Conservation (phyloP, 2,329 filamentous ascomycete species). For the Lachnellula cervina region DNA sequence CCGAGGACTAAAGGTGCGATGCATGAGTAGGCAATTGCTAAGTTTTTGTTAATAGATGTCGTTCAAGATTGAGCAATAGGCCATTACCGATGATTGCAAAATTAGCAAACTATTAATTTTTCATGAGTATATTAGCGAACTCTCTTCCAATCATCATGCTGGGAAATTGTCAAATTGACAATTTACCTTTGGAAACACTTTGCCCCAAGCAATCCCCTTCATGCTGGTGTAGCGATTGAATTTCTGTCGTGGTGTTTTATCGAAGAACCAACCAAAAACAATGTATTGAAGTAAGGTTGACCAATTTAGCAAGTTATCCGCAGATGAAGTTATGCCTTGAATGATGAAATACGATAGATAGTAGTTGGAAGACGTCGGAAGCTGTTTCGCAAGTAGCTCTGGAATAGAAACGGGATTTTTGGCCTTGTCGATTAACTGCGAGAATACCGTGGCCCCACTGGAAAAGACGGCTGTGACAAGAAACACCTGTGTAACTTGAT, state of each 20-base stretch:
- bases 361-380: background rate
- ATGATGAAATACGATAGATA: background rate
- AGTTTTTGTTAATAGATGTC: background rate
- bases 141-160: background rate
- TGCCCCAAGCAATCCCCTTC: background rate
- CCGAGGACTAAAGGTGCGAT: background rate
- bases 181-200: background rate
- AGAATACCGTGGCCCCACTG: background rate
- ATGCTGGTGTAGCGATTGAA: background rate
- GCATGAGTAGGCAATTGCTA: background rate
- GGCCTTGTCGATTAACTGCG: background rate
- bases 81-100: background rate
- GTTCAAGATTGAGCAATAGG: background rate
- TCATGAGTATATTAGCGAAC: background rate
- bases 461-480: background rate
- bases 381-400: background rate
- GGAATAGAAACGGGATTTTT: background rate
- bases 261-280: background rate
- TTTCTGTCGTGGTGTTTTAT: background rate
- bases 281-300: background rate
- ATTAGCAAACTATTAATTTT: background rate
- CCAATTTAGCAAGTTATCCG: background rate
- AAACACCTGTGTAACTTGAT: background rate
- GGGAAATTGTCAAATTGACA: background rate
- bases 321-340: background rate